Evolutionary conservation across 129 eudicot genomes (phyloP).

Genomic region (Centaurea solstitialis): DNA sequence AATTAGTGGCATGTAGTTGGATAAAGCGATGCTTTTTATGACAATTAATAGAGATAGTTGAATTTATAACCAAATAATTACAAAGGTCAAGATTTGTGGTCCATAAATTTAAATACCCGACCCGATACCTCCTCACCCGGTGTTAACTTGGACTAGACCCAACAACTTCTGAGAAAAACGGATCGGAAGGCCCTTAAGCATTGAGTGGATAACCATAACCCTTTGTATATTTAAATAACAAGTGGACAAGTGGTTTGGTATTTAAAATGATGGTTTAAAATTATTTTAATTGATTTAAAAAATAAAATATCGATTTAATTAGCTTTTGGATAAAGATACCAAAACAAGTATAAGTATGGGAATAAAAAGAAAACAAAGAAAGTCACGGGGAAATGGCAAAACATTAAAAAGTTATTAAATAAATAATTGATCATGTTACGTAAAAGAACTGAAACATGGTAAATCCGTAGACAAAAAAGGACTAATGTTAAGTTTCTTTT

Average conservation of each 20-base stretch:
- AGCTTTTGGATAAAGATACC: neutral
- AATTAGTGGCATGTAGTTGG: neutral
- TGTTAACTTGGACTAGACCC: constrained; percentile 9
- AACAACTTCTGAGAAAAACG: neutral
- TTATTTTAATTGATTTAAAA: too few species aligned
- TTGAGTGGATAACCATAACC: neutral
- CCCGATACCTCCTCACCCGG: neutral
- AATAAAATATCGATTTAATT: too few species aligned
- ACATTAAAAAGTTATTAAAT: too few species aligned
- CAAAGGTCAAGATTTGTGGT: neutral
- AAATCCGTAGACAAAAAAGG: too few species aligned
- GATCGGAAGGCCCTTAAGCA: neutral
- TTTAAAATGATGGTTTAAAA: neutral
- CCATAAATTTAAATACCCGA: constrained; percentile 8
- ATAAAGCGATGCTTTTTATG: neutral
- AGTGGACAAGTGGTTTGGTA: neutral
- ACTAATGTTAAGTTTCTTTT: too few species aligned
- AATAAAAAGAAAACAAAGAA: neutral
- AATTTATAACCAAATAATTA: neutral
- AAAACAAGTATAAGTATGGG: neutral
- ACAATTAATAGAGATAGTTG: neutral
- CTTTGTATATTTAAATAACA: neutral
- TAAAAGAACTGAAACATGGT: too few species aligned
- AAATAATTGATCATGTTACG: neutral
- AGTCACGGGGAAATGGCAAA: neutral